Percentiles rank a stretch among this genome's conserved stretches.
These are phyloP conservation scores for Paracamarosporium sp. DNA, from an alignment of 2,329 filamentous ascomycete genomes.

Conservation along the genomic window DNA sequence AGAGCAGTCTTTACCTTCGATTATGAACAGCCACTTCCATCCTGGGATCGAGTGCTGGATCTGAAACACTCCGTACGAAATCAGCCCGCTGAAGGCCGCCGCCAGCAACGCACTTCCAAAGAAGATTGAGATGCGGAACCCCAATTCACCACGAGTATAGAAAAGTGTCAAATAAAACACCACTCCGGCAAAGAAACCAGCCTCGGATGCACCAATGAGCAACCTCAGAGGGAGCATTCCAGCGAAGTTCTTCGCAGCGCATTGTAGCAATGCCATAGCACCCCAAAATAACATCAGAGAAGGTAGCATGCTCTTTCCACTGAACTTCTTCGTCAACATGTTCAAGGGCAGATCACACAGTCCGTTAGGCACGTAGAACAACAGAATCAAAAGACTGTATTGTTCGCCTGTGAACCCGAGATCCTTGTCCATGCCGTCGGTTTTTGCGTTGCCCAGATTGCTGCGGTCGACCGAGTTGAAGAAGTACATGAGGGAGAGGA, in stretches of 20 bases:
- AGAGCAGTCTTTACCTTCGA: conserved; percentile 41
- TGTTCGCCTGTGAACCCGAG: conserved; percentile 50
- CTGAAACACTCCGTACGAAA: conserved; percentile 56
- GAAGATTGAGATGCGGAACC: conserved; percentile 54
- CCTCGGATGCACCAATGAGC: conserved; percentile 57
- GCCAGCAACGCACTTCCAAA: conserved; percentile 52
- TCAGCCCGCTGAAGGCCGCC: conserved; percentile 50
- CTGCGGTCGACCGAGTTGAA: conserved; percentile 46
- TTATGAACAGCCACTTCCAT: conserved; percentile 55
- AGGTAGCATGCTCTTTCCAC: conserved; percentile 51
- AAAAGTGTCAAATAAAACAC: conserved; percentile 63
- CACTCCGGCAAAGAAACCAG: conserved; percentile 62
- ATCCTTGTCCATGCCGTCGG: conserved; percentile 56
- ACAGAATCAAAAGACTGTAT: conserved; percentile 54
- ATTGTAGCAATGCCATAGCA: conserved; percentile 56
- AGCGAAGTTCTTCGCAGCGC: conserved; percentile 56
- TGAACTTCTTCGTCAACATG: conserved; percentile 57
- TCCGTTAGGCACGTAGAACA: conserved; percentile 61
- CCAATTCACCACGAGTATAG: conserved; percentile 51
- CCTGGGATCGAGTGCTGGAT: conserved; percentile 50
- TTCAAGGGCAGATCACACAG: conserved; percentile 59
- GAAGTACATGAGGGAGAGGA: conserved; percentile 53
- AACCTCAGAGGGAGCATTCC: conserved; percentile 59
- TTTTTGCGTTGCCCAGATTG: conserved; percentile 60
- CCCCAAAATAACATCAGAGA: conserved; percentile 58